These are phyloP conservation scores for Corylus heterophylla DNA, from an alignment of 306 rosid genomes.

Conservation along the genomic window DNA sequence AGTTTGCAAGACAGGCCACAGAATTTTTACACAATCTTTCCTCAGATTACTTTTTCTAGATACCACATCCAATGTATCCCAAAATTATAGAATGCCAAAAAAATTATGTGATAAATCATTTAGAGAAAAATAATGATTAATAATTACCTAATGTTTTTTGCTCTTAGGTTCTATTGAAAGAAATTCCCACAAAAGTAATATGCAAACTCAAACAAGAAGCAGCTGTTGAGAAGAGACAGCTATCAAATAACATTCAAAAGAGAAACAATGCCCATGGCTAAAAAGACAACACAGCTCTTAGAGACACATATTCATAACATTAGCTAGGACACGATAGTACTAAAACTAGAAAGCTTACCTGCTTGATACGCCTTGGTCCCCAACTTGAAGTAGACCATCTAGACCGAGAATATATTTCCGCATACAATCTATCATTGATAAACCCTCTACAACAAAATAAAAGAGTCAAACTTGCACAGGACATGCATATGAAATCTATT, in stretches of 20 bases:
- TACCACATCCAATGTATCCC: neutral
- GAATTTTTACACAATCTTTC: conserved; percentile 1
- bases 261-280: neutral
- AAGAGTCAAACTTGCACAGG: conserved; percentile 12
- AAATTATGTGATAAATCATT: neutral
- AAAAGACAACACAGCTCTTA: conserved; percentile 19
- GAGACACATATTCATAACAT: neutral
- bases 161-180: neutral
- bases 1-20: neutral
- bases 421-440: conserved; percentile 61
- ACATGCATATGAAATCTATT: neutral
- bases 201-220: neutral
- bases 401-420: conserved; percentile 67
- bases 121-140: neutral
- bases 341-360: conserved; percentile 42
- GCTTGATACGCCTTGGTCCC: conserved; percentile 91
- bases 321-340: conserved; percentile 1
- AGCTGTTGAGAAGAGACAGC: too few relatives aligned
- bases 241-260: neutral
- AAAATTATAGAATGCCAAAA: neutral
- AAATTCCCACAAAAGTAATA: neutral
- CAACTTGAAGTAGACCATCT: conserved; percentile 91
- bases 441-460: conserved; percentile 59
- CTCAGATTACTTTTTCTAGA: neutral
- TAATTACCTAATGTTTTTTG: neutral